Evolutionary conservation across 1,284 basidiomycete genomes (phyloP).

Genomic region (Pseudozyma pruni): DNA sequence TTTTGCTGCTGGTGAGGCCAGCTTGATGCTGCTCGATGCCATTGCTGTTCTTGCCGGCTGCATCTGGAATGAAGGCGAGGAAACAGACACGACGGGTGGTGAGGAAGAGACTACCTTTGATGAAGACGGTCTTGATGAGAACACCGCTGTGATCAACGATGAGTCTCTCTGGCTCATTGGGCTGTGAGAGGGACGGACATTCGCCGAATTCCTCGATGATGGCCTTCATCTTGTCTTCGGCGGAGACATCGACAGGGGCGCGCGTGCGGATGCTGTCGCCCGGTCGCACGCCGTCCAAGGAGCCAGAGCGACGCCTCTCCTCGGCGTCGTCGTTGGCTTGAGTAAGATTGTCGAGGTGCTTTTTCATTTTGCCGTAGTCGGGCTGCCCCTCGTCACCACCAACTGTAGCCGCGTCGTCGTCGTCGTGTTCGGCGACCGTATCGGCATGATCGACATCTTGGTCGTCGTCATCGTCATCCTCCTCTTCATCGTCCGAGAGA

Average conservation of each 20-base stretch:
- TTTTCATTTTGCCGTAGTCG: slow-evolving; percentile 6
- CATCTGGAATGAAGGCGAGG: slow-evolving; percentile 51
- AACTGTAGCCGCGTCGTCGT: slow-evolving; percentile 13
- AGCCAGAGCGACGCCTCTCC: slow-evolving; percentile 24
- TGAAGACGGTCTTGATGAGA: slow-evolving; percentile 55
- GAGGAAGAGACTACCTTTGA: slow-evolving; percentile 57
- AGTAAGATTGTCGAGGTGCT: slow-evolving; percentile 6
- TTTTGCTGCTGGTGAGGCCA: neutral
- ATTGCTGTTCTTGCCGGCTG: slow-evolving; percentile 5
- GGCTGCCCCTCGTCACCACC: neutral
- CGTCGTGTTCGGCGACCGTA: too few species aligned
- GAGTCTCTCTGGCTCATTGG: slow-evolving; percentile 48
- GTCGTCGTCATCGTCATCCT: slow-evolving; percentile 22
- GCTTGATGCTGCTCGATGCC: neutral
- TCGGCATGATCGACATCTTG: neutral
- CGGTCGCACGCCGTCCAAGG: slow-evolving; percentile 11
- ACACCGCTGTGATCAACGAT: slow-evolving; percentile 44
- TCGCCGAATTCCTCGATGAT: slow-evolving; percentile 58
- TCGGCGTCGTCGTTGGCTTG: slow-evolving; percentile 10
- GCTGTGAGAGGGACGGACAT: slow-evolving; percentile 22
- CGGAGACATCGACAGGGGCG: slow-evolving; percentile 18
- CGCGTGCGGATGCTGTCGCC: slow-evolving; percentile 20
- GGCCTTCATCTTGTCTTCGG: slow-evolving; percentile 49
- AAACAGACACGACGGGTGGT: slow-evolving; percentile 60
- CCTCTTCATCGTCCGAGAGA: slow-evolving; percentile 32